Conservation (phyloP, 225 moss, liverwort and hornwort species). For the Asterella californica region DNA sequence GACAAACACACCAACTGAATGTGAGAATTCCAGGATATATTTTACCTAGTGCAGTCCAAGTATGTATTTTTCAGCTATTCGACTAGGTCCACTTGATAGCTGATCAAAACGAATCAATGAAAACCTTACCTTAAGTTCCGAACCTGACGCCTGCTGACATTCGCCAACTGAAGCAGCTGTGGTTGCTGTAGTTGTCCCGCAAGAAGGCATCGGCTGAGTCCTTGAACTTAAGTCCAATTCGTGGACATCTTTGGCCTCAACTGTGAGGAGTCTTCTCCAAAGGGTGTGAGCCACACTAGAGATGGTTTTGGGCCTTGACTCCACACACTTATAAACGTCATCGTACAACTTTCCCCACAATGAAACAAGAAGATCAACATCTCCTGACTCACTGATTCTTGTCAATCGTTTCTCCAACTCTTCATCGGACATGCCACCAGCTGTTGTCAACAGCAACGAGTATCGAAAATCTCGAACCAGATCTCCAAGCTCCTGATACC, state of each 20-base stretch:
- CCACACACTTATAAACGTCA: conserved; percentile 52
- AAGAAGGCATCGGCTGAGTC: conserved; percentile 31
- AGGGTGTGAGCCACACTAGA: conserved; percentile 12
- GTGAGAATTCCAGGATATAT: not conserved
- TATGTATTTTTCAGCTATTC: too few species aligned
- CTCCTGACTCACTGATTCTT: conserved; percentile 42
- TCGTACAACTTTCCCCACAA: conserved; percentile 52
- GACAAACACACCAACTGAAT: not conserved
- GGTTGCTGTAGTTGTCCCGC: conserved; percentile 35
- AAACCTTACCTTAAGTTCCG: conserved; percentile 32
- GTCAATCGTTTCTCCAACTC: conserved; percentile 44
- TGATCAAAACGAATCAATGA: not conserved
- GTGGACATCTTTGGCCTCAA: conserved; percentile 11
- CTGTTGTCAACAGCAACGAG: conserved; percentile 46
- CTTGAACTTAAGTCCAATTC: conserved; percentile 16
- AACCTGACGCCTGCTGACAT: conserved; percentile 33
- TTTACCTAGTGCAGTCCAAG: too few species aligned
- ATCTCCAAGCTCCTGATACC: conserved; percentile 47
- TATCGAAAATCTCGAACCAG: conserved; percentile 46
- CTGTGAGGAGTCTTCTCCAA: conserved; percentile 6
- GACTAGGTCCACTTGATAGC: not conserved
- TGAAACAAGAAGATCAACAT: conserved; percentile 53
- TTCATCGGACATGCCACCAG: conserved; percentile 59
- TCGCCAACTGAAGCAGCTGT: conserved; percentile 34
- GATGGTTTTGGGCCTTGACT: conserved; percentile 34